Evolutionary conservation across 805 yeast genomes (phyloP), one percentile per base, ranked within the genome.

Genomic region (Saccharomyces eubayanus): DNA sequence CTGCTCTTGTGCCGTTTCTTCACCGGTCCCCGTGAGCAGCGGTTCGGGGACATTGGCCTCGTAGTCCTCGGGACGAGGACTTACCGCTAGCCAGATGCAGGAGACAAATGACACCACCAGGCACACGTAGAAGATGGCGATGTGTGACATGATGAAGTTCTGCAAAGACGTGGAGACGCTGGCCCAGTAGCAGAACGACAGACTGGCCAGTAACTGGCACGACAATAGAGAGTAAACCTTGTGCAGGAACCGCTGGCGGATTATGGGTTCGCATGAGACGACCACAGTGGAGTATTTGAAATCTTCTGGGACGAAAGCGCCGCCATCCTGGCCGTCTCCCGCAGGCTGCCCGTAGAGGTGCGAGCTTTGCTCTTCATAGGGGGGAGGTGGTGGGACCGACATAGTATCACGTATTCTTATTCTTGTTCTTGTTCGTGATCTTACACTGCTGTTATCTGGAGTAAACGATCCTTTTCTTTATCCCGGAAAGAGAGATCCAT

Each of bases 281-380:
- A 89, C 95, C 51, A 80, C 78, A 6, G 86, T 85, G 36, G 86
- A 81, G 69, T 84, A 88, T 67, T 89, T 89, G 80, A 89, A 89
- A 69, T 88, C 96, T 60, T 89, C 87, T 3, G 85, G 84, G 12
- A 58, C 50, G 41, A 48, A 57, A 1, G 53, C 27, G 21, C 50
- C 51, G 20, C 50, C 24, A 16, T 36, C 24, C 11, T 40, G 30
- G 43, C 46, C 16, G 46, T 36, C 21, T 10, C 48, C 12, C 21
- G 43, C 43, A 36, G 43, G 43, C 43, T 36, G 41, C n/a, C 41
- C 27, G 28, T 31, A 12, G 31, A 41, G 24, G 47, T 49, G 31
- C 48, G 51, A 41, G 51, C 41, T 36, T 20, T 41, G 43, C 28
- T 49, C 55, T 21, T 54, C 46, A 21, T 54, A 49, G 6, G 53